phyloP scores from a whole-genome alignment of 2,329 filamentous ascomycete genomes.

The Talaromyces rugulosus region DNA sequence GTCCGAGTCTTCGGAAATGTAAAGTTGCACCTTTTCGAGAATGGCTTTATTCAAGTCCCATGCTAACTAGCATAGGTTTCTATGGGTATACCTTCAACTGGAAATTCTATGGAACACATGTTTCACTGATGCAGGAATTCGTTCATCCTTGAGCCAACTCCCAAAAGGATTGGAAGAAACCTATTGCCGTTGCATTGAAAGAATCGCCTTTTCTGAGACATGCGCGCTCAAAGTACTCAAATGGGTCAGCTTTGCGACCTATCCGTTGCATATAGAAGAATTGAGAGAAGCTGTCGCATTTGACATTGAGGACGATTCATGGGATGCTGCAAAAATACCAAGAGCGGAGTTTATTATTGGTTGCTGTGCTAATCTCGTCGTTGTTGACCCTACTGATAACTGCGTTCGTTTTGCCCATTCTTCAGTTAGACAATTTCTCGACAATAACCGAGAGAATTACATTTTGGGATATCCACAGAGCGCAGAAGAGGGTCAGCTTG shows the following conservation, averaged over 20 bases:
- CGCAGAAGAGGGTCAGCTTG: slow-evolving; percentile 12
- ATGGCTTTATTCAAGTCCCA: neutral
- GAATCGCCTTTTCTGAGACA: slow-evolving; percentile 11
- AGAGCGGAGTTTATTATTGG: slow-evolving; percentile 15
- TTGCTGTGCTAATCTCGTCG: slow-evolving; percentile 21
- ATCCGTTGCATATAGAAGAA: slow-evolving; percentile 20
- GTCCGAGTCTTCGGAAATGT: slow-evolving; percentile 3
- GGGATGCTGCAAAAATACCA: slow-evolving; percentile 17
- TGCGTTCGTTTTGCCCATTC: slow-evolving; percentile 21
- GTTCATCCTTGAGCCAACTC: slow-evolving; percentile 13
- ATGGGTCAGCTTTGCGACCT: slow-evolving; percentile 19
- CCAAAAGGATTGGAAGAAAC: slow-evolving; percentile 19
- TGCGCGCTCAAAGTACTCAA: slow-evolving; percentile 14
- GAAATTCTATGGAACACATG: slow-evolving; percentile 21
- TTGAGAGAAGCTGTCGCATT: slow-evolving; percentile 19
- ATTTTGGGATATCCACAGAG: slow-evolving; percentile 9
- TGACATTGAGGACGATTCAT: slow-evolving; percentile 13
- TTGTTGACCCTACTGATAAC: slow-evolving; percentile 15
- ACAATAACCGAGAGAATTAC: slow-evolving; percentile 1
- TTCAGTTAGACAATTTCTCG: slow-evolving; percentile 20
- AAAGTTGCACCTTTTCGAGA: neutral
- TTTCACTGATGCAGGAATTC: slow-evolving; percentile 18
- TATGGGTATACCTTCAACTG: slow-evolving; percentile 20
- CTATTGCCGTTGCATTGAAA: slow-evolving; percentile 17
- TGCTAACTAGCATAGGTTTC: slow-evolving; percentile 15